Evolutionary conservation across 805 yeast genomes (phyloP).

Genomic region (Candida odintsovae): DNA sequence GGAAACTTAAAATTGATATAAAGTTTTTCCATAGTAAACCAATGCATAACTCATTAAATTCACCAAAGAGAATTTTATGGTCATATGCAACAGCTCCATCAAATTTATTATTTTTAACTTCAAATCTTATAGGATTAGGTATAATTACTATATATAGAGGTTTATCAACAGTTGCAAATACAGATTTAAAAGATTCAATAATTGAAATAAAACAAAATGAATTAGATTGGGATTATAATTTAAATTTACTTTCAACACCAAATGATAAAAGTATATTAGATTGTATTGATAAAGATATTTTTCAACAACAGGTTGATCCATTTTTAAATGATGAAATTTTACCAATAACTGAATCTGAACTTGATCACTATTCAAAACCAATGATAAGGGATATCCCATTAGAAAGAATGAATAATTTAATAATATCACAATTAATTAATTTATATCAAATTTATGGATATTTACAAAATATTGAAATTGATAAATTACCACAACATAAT

Average conservation of each 20-base stretch:
- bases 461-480: too few species aligned
- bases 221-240: background rate
- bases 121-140: conserved; percentile 29
- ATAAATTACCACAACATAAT: too few species aligned
- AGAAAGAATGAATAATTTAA: conserved; percentile 5
- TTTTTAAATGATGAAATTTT: background rate
- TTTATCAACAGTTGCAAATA: conserved; percentile 16
- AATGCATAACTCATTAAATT: background rate
- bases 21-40: background rate
- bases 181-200: background rate
- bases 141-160: conserved; percentile 30
- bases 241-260: background rate
- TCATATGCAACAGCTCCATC: conserved; percentile 34
- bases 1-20: background rate
- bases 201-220: background rate
- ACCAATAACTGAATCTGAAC: conserved; percentile 9
- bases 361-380: conserved; percentile 2
- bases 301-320: background rate
- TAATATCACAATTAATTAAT: conserved; percentile 1
- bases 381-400: background rate
- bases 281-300: conserved; percentile 2
- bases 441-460: background rate
- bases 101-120: conserved; percentile 31
- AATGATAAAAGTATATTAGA: background rate
- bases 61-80: conserved; percentile 22